These are phyloP conservation scores for Cladophialophora carrionii DNA, from an alignment of 2,329 filamentous ascomycete species.

Conservation along the genomic window DNA sequence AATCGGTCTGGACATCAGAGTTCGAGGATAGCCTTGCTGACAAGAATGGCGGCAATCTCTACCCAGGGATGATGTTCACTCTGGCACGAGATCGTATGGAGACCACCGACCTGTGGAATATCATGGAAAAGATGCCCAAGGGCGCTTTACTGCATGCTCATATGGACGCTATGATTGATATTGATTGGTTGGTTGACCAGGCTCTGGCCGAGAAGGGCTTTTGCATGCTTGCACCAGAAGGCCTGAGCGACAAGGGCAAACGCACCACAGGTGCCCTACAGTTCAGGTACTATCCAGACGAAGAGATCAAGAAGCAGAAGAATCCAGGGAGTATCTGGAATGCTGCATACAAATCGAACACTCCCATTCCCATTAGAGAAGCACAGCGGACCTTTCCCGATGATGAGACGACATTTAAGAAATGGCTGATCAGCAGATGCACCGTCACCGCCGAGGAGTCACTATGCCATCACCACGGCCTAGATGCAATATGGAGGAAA, in stretches of 20 bases:
- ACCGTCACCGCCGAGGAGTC: constrained; percentile 73
- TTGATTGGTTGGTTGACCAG: constrained; percentile 75
- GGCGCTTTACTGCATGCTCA: constrained; percentile 85
- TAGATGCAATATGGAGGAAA: constrained; percentile 82
- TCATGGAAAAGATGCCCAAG: constrained; percentile 85
- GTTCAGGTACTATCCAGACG: constrained; percentile 36
- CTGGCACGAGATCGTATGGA: constrained; percentile 86
- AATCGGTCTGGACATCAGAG: constrained; percentile 73
- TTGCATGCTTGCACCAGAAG: constrained; percentile 34
- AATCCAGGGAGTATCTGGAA: constrained; percentile 62
- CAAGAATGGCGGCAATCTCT: constrained; percentile 65
- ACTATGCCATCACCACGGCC: constrained; percentile 77
- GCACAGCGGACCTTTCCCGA: constrained; percentile 76
- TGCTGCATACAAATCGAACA: constrained; percentile 61
- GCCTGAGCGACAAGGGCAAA: constrained; percentile 31
- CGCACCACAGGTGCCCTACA: constrained; percentile 26
- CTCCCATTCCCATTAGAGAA: constrained; percentile 60
- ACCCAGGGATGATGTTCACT: constrained; percentile 92
- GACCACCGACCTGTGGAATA: constrained; percentile 78
- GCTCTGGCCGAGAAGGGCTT: constrained; percentile 58
- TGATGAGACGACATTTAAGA: constrained; percentile 70
- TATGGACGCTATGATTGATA: constrained; percentile 86
- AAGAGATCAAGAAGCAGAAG: constrained; percentile 34
- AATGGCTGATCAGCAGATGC: constrained; percentile 75
- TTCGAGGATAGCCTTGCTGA: constrained; percentile 71